Evolutionary conservation across 768 basidiomycete genomes (phyloP), one percentile per base, ranked within the genome.

Genomic region (Mycena pura): DNA sequence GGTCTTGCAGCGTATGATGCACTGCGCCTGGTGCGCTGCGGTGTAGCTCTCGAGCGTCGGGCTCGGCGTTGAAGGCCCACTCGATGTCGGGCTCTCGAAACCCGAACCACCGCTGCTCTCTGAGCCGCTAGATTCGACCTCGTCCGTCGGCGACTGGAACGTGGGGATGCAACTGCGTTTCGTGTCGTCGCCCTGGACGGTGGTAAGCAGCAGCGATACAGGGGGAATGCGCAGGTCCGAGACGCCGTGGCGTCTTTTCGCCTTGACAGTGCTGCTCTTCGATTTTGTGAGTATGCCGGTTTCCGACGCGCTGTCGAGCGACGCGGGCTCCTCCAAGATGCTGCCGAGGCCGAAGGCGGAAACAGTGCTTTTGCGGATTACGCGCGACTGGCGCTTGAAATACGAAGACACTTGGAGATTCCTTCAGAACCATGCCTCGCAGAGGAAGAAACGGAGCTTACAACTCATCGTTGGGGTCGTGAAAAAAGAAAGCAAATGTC

Each of bases 181-280:
- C 28, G 38, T 19, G 22, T 41, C 22, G 27, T 41, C 28, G 5
- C 38, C 50, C 9, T 47, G 45, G 31, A 56, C 56, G n/a, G 34
- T 24, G 24, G 45, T 29, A 24, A 57, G 49, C 13, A 57, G 45
- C 24, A 28, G 24, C 15, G 55, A 57, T 3, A 24, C 25, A n/a
- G 21, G 50, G 13, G 63, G 63, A 27, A 64, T 64, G 28, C 38
- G n/a, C n/a, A 64, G 46, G 51, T 64, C 34, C 7, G 62, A 53
- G 38, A 64, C 62, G 17, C 62, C 62, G 1, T 45, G 62, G 1
- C 62, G 62, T n/a, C 62, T 41, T 21, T 52, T 53, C 11, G 56
- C 56, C 22, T 63, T 63, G 48, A 63, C 27, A n/a, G n/a, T n/a
- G 56, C 56, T 63, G 34, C 24, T 63, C 29, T 40, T 62, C 25